Percentiles rank a stretch among this genome's conserved stretches.
Conservation (phyloP, 208 protist genomes). For the Naegleria fowleri region DNA sequence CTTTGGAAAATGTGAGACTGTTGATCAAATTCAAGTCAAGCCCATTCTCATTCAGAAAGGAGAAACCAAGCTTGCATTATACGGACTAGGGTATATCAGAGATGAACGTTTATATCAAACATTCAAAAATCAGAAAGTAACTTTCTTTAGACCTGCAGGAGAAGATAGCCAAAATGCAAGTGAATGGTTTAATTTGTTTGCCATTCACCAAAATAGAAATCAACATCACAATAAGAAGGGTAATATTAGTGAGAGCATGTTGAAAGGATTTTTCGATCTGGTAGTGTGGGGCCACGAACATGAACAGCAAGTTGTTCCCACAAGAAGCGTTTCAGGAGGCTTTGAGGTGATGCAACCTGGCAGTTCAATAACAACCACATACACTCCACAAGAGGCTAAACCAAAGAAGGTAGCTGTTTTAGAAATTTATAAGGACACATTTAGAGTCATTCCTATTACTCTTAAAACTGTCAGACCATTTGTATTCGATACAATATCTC, state of each 20-base stretch:
- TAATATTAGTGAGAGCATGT: constrained; percentile 83
- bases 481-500: constrained; percentile 68
- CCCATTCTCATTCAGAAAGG: constrained; percentile 87
- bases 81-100: constrained; percentile 93
- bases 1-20: constrained; percentile 86
- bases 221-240: constrained; percentile 56
- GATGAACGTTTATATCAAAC: constrained; percentile 94
- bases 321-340: constrained; percentile 49
- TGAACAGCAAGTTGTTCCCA: constrained; percentile 87
- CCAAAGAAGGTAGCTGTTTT: constrained; percentile 83
- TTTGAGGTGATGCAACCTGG: constrained; percentile 94
- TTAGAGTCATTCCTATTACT: constrained; percentile 53
- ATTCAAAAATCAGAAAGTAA: constrained; percentile 85
- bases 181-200: constrained; percentile 92
- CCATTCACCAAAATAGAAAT: constrained; percentile 94
- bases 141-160: constrained; percentile 60
- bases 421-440: constrained; percentile 66
- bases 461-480: constrained; percentile 84
- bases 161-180: constrained; percentile 59
- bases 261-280: constrained; percentile 85
- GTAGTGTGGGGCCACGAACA: constrained; percentile 99
- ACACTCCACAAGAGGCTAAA: constrained; percentile 84
- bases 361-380: constrained; percentile 86
- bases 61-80: constrained; percentile 89
- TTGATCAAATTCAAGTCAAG: constrained; percentile 84